A percentile compares a stretch with the other conserved stretches of the same genome.
phyloP scores from a whole-genome alignment of 148 eudicot genomes.

The Persicaria maculosa region DNA sequence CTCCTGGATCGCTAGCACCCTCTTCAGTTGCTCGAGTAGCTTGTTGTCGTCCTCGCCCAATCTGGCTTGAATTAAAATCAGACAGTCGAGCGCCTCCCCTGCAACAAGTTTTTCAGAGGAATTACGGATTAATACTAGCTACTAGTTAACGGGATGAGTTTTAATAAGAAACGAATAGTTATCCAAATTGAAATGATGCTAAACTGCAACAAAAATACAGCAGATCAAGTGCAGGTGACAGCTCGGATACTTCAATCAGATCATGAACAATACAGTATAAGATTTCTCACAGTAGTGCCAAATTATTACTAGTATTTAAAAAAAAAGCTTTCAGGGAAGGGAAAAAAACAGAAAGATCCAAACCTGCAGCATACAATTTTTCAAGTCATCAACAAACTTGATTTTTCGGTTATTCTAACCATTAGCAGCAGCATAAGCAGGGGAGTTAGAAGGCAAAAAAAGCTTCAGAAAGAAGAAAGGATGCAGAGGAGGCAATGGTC shows the following conservation, averaged over 20 bases:
- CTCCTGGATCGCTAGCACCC: constrained; percentile 76
- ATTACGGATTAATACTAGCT: not conserved
- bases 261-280: not conserved
- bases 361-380: too few relatives aligned
- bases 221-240: not conserved
- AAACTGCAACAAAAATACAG: not conserved
- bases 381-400: not conserved
- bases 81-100: constrained; percentile 92
- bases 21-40: constrained; percentile 44
- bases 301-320: not conserved
- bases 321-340: not conserved
- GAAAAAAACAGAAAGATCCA: not conserved
- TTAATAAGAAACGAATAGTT: too few relatives aligned
- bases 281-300: not conserved
- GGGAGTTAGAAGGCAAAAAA: constrained; percentile 21
- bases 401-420: not conserved
- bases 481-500: constrained; percentile 11
- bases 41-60: constrained; percentile 45
- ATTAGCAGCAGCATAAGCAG: not conserved
- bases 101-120: constrained; percentile 8
- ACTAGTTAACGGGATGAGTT: too few relatives aligned
- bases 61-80: constrained; percentile 65
- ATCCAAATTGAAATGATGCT: not conserved
- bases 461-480: not conserved
- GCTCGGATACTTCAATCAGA: not conserved